phyloP scores from a whole-genome alignment of 768 basidiomycete genomes.

The Tylopilus balloui region DNA sequence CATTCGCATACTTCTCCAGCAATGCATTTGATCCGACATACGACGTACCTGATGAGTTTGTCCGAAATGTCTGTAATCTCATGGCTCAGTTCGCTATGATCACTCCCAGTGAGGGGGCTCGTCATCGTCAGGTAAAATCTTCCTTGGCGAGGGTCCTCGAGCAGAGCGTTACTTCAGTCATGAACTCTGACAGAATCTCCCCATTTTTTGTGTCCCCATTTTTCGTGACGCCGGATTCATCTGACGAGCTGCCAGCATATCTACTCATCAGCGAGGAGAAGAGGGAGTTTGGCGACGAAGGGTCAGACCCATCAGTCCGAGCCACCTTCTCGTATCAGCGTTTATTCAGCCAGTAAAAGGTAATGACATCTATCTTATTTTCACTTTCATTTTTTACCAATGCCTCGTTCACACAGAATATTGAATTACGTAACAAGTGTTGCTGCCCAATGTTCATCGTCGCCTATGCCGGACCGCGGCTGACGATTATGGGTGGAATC shows the following conservation, averaged over 20 bases:
- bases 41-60: constrained; percentile 3
- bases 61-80: constrained; percentile 8
- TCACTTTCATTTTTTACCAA: neutral
- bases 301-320: constrained; percentile 31
- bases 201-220: constrained; percentile 3
- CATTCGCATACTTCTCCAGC: constrained; percentile 26
- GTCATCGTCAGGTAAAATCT: neutral
- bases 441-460: constrained; percentile 31
- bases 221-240: neutral
- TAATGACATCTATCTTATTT: neutral
- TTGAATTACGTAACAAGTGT: constrained; percentile 7
- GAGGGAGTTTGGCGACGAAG: constrained; percentile 12
- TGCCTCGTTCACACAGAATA: constrained; percentile 3
- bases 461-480: constrained; percentile 18
- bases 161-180: neutral
- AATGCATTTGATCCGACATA: constrained; percentile 14
- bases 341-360: constrained; percentile 10
- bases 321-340: constrained; percentile 23
- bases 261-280: constrained; percentile 22
- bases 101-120: neutral
- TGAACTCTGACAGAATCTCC: neutral
- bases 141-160: constrained; percentile 1
- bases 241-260: neutral
- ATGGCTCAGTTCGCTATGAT: constrained; percentile 15
- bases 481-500: constrained; percentile 32